Evolutionary conservation across 2,329 filamentous ascomycete species (phyloP), one percentile per base, ranked within the genome.

Genomic region (Nemania sp.): DNA sequence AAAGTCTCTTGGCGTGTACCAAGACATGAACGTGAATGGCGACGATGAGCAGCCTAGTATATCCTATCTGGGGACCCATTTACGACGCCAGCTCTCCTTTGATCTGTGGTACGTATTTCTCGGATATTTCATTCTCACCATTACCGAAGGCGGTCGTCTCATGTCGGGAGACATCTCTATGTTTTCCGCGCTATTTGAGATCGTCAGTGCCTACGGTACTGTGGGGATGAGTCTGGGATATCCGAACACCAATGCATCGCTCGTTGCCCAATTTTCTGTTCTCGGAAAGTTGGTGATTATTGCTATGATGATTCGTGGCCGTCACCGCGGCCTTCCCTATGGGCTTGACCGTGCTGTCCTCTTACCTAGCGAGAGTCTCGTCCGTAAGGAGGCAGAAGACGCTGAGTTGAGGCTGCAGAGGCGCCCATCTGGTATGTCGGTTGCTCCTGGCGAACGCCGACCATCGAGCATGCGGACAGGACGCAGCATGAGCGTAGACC

Each of bases 31-130:
- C 1, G 76, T 79, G n/a, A 67, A 71, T 2, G 76, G 79, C 2
- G 73, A 79, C 1, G 73, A 77, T 1, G 77, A 81, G 12, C 79
- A 80, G 20, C 80, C 76, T 31, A 81, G 87, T 37, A 83, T 90
- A 39, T 93, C 87, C 56, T 97, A 97, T 64, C 88, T 99, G 46
- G 90, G 91, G 2, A 86, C 90, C 46, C 94, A 99, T 82, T 80
- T 99, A 70, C 89, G 94, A 31, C 86, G 89, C 41, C 94, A 99
- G 72, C 81, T 99, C 30, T 96, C 91, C 49, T 99, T 99, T 75
- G 94, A 99, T 73, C 72, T 99, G 72, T 99, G 94, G 94, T 99
- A 91, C 66, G 88, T 99, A 53, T 96, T 96, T 68, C 71, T 97
- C 19, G 94, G 94, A 1, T 84, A 96, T 63, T 99, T 99, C 74